Conservation (phyloP, 257 asterid genomes). For the Nicotiana undulata region DNA sequence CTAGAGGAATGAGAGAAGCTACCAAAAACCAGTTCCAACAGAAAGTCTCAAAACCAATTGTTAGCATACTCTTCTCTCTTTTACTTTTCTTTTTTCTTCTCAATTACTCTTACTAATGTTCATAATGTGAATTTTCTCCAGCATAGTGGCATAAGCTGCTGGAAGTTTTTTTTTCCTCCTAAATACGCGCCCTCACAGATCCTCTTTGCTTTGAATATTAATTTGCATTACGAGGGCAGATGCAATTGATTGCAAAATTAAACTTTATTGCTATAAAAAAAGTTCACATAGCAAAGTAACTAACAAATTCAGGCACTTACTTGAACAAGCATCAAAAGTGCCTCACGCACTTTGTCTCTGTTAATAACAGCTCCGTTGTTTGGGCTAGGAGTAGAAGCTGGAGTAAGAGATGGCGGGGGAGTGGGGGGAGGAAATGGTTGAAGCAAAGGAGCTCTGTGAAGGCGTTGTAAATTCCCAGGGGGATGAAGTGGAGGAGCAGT, state of each 20-base stretch:
- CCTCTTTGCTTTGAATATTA: not conserved
- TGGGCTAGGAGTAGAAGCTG: constrained; percentile 41
- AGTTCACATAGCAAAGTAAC: not conserved
- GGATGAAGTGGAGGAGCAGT: constrained; percentile 73
- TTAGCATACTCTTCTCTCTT: not conserved
- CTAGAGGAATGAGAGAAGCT: not conserved
- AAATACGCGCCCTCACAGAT: not conserved
- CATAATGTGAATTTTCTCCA: not conserved
- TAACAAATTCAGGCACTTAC: constrained; percentile 20
- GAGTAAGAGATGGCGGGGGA: constrained; percentile 90
- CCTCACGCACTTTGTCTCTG: constrained; percentile 81
- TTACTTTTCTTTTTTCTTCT: not conserved
- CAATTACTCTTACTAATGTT: not conserved
- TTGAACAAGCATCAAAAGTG: constrained; percentile 78
- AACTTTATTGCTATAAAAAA: not conserved
- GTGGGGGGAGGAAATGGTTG: constrained; percentile 99
- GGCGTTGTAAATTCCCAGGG: constrained; percentile 52
- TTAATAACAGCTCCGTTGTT: constrained; percentile 44
- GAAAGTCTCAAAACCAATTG: not conserved
- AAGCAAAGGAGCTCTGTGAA: constrained; percentile 81
- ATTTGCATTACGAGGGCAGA: not conserved
- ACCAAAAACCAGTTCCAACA: not conserved
- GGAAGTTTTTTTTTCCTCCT: not conserved
- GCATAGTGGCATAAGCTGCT: not conserved
- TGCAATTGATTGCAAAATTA: not conserved